Base-by-base conservation (phyloP, 441 rosid species). In the Gossypium gossypioides region DNA sequence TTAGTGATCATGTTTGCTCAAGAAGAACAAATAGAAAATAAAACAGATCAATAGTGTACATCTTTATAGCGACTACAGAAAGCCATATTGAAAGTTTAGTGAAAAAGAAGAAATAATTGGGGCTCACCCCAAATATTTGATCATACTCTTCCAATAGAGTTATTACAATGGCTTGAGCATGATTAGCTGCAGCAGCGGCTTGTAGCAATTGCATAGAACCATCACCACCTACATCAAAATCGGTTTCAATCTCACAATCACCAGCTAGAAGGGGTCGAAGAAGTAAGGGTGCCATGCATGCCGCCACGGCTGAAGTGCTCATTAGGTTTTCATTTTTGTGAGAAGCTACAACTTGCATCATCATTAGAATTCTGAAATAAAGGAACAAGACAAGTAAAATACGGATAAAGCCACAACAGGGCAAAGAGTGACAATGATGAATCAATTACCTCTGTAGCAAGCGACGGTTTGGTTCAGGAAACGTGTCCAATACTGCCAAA, bases 121-220 rank as follows among this genome's bases (percentile, higher is more conserved):
- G 51, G 76, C 96, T 85, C 85, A 96, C 99, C 81, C 97, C 89
- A 78, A 96, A 96, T 76, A 96, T 90, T 42, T 75, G 88, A 48
- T 84, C 86, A 80, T 90, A 93, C 81, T 96, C 96, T 77, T 93
- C 99, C 82, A 96, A 60, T 74, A 96, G 83, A 40, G 96, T 91
- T 78, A 96, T 93, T 70, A 88, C 89, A 78, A 96, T 96, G 76
- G 99, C 96, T 81, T 96, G 99, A 61, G 98, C 99, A 84, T 96
- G 97, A 83, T 96, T 96, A 44, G 99, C 98, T 72, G 99, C 98
- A 71, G 99, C 97, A 75, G 99, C 97, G 75, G 99, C 98, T 88
- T 89, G 92, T 77, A 96, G 81, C 73, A 96, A 96, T 82, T 93
- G 99, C 81, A 86, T 73, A 73, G 98, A 96, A 71, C 96, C 87